Evolutionary conservation across 768 basidiomycete genomes (phyloP).

Genomic region (Mycena floridula): DNA sequence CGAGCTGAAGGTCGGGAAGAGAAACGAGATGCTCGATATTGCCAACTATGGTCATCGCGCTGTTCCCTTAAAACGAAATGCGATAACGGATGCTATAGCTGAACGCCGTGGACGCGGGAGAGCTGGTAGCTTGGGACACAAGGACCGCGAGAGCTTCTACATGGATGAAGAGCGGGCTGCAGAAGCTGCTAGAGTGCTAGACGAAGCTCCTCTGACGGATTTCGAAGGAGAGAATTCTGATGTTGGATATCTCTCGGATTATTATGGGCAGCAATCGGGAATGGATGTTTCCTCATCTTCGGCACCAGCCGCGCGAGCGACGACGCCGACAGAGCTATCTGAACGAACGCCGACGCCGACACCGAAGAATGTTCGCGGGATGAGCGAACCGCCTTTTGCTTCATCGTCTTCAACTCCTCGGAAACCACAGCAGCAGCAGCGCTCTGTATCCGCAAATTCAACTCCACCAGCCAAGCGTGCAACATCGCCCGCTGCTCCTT

Average conservation of each 20-base stretch:
- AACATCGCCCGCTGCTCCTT: conserved; percentile 23
- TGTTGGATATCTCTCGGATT: conserved; percentile 25
- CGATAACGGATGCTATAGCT: conserved; percentile 15
- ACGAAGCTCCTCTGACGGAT: conserved; percentile 74
- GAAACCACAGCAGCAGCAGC: conserved; percentile 13
- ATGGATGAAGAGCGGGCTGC: conserved; percentile 53
- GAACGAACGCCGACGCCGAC: conserved; percentile 19
- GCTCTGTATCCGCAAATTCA: conserved; percentile 18
- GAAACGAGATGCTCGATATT: conserved; percentile 83
- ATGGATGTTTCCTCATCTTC: conserved; percentile 16
- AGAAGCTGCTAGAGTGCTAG: conserved; percentile 52
- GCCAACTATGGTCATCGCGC: conserved; percentile 69
- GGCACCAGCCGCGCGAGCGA: conserved; percentile 32
- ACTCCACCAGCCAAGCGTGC: conserved; percentile 27
- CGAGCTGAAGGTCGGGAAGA: conserved; percentile 66
- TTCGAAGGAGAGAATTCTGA: conserved; percentile 56
- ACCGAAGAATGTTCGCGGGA: conserved; percentile 26
- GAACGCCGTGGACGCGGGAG: conserved; percentile 40
- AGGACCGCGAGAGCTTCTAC: conserved; percentile 57
- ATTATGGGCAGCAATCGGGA: conserved; percentile 11
- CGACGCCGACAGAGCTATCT: conserved; percentile 30
- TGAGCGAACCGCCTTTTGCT: conserved; percentile 25
- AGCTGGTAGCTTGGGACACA: conserved; percentile 59
- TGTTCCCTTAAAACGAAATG: conserved; percentile 17
- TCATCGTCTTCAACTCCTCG: conserved; percentile 20